Evolutionary conservation across 768 basidiomycete species (phyloP), one percentile per base, ranked within the genome.

Genomic region (Kwoniella mangroviensis): DNA sequence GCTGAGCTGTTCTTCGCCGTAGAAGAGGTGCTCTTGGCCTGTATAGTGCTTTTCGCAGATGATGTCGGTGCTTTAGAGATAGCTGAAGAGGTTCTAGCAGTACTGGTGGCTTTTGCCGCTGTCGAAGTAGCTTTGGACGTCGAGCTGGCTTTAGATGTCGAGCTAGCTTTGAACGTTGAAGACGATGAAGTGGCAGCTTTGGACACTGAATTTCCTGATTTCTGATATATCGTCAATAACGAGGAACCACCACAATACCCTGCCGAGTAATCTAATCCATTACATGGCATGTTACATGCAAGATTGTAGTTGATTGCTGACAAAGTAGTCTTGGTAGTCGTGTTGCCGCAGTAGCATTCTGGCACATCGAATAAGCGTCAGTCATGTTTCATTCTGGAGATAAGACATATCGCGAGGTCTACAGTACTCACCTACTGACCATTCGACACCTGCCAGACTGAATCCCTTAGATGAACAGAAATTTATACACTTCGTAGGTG

Each of bases 381-480:
- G n/a, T n/a, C n/a, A n/a, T n/a, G n/a, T n/a, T n/a, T n/a, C n/a
- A n/a, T n/a, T n/a, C n/a, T n/a, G n/a, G n/a, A n/a, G n/a, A n/a
- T n/a, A n/a, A n/a, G n/a, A n/a, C n/a, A n/a, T n/a, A n/a, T n/a
- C n/a, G n/a, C n/a, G n/a, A n/a, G n/a, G n/a, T n/a, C 24, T n/a
- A 22, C 22, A 19, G 2, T 21, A 34, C 65, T 45, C 63, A 59
- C 62, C 63, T 22, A 55, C 71, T n/a, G 61, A 65, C 51, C 65
- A 94, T 80, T 94, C 92, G 43, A 87, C 84, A 11, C 88, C 92
- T 2, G 91, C 91, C 51, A 92, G 75, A 0, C 89, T 87, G 82
- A 86, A 92, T 67, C 88, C 88, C 70, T 85, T 84, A 1, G 84
- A 79, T 0, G 75, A 73, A 80, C 93, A 95, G 41, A 84, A 79